Evolutionary conservation across 306 rosid genomes (phyloP).

Genomic region (Prunus dulcis): DNA sequence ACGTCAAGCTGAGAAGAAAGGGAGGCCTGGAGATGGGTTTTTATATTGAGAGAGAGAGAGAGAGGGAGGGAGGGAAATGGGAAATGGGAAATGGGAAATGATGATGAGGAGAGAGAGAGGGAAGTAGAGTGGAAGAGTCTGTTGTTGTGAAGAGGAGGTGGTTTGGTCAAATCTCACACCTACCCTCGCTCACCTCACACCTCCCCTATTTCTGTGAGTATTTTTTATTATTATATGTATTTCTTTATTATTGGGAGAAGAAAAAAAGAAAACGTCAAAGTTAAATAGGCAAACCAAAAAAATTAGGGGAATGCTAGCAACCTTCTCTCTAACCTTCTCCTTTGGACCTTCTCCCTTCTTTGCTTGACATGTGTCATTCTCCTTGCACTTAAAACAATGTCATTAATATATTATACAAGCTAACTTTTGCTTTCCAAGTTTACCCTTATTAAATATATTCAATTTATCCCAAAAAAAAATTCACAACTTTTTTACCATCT

Average conservation of each 20-base stretch:
- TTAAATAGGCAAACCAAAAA: no score
- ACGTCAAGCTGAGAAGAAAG: slow-evolving; percentile 67
- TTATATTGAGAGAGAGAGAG: slow-evolving; percentile 26
- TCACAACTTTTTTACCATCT: no score
- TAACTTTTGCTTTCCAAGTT: no score
- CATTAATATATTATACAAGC: no score
- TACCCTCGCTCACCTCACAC: slow-evolving; percentile 40
- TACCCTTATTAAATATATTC: no score
- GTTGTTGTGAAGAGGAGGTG: slow-evolving; percentile 37
- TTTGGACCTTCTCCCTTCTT: no score
- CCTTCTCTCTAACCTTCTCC: no score
- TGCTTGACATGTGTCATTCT: no score
- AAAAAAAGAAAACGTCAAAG: no score
- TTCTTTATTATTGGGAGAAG: neutral
- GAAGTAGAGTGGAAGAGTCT: neutral
- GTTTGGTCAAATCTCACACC: slow-evolving; percentile 74
- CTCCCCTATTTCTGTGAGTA: neutral
- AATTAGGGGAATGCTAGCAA: no score
- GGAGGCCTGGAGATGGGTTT: slow-evolving; percentile 22
- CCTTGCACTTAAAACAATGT: no score
- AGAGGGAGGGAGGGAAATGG: neutral
- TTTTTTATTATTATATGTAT: neutral
- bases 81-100: neutral
- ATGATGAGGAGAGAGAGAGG: neutral
- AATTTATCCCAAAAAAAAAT: no score